Evolutionary conservation across 225 moss, liverwort and hornwort genomes (phyloP).

Genomic region (Sphagnum contortum): DNA sequence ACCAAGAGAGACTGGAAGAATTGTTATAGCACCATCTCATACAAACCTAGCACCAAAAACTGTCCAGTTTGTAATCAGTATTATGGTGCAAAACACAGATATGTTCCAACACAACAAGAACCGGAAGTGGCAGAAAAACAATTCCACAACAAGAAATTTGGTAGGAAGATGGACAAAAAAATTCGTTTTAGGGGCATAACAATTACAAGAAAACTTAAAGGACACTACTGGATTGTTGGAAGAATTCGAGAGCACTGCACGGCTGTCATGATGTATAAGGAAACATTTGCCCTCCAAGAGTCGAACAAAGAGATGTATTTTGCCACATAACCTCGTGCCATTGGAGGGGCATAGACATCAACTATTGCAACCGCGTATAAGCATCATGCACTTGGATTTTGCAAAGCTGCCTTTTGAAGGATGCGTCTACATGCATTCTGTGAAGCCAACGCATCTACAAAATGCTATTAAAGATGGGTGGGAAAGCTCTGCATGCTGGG

Average conservation of each 20-base stretch:
- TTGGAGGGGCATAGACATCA: constrained; percentile 18
- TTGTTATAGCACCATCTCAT: constrained; percentile 10
- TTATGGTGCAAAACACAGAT: constrained; percentile 2
- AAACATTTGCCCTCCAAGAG: constrained; percentile 38
- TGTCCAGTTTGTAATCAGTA: constrained; percentile 14
- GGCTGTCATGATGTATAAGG: neutral
- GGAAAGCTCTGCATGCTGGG: neutral
- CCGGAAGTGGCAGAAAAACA: neutral
- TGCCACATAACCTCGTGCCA: constrained; percentile 36
- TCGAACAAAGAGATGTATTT: constrained; percentile 36
- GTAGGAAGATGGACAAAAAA: neutral
- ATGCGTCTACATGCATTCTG: constrained; percentile 9
- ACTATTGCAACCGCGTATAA: constrained; percentile 55
- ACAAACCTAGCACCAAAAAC: neutral
- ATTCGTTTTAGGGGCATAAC: no score
- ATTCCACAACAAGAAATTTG: no score
- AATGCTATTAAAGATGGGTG: neutral
- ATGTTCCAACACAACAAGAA: neutral
- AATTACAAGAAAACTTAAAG: no score
- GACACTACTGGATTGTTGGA: no score
- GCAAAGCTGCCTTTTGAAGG: constrained; percentile 33
- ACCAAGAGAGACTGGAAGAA: neutral
- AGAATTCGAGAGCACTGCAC: neutral
- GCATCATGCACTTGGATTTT: constrained; percentile 20
- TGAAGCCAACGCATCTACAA: neutral